These are phyloP conservation scores for Coemansia guatemalensis DNA, from an alignment of 192 early-diverging fungal genomes.

Conservation along the genomic window DNA sequence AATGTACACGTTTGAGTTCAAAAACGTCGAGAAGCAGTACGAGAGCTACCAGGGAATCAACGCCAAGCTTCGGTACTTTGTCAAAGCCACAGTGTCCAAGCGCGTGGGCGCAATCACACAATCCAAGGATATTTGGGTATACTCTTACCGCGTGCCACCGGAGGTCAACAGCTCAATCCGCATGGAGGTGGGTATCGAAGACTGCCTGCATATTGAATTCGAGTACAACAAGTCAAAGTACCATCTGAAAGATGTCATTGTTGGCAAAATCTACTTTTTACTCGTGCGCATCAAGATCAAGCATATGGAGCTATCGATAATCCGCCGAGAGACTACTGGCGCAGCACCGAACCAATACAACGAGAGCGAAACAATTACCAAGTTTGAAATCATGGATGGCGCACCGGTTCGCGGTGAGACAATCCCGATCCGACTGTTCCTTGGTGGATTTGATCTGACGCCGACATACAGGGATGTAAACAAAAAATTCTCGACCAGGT, in stretches of 20 bases:
- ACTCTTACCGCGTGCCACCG: constrained; percentile 91
- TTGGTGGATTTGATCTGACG: constrained; percentile 96
- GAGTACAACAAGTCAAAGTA: constrained; percentile 99
- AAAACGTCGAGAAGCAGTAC: constrained; percentile 99
- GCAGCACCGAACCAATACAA: constrained; percentile 97
- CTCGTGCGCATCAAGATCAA: constrained; percentile 99
- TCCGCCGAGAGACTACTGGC: constrained; percentile 95
- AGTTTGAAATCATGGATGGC: constrained; percentile 99
- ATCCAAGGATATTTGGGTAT: constrained; percentile 98
- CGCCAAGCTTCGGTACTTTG: constrained; percentile 96
- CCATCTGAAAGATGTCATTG: constrained; percentile 97
- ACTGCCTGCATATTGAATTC: constrained; percentile 99
- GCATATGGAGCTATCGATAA: constrained; percentile 99
- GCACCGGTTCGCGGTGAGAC: constrained; percentile 94
- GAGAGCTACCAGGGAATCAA: constrained; percentile 99
- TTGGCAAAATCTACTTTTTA: constrained; percentile 99
- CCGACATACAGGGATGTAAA: constrained; percentile 99
- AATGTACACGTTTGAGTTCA: constrained; percentile 95
- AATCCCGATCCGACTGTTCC: constrained; percentile 96
- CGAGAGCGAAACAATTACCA: constrained; percentile 98
- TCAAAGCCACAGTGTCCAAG: constrained; percentile 86
- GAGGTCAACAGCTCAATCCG: constrained; percentile 91
- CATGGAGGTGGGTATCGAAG: constrained; percentile 99
- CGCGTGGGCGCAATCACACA: constrained; percentile 86
- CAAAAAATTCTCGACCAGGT: constrained; percentile 98